Evolutionary conservation across 1,139 yeast species (phyloP).

Genomic region (Eremothecium sinecaudum): DNA sequence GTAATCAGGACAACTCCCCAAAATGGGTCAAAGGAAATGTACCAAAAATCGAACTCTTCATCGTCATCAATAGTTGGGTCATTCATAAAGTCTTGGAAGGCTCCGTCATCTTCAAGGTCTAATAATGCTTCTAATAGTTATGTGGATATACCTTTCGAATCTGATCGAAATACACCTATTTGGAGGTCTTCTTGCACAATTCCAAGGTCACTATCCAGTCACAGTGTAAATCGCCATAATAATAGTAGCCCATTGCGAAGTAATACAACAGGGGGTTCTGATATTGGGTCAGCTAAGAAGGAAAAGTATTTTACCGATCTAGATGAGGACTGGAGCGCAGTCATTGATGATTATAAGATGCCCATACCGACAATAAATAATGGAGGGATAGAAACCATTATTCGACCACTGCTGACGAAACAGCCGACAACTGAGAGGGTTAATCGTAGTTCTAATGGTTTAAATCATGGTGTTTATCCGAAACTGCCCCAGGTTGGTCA

Average conservation of each 20-base stretch:
- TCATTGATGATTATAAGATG: constrained; percentile 41
- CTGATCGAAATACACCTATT: constrained; percentile 6
- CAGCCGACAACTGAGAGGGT: constrained; percentile 24
- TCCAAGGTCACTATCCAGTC: constrained; percentile 7
- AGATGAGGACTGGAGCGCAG: constrained; percentile 93
- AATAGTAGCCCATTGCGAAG: constrained; percentile 11
- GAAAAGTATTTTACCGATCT: constrained; percentile 45
- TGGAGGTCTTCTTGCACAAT: constrained; percentile 4
- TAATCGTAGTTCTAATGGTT: constrained; percentile 32
- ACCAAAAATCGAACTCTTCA: constrained; percentile 10
- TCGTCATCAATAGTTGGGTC: constrained; percentile 11
- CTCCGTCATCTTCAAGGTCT: constrained; percentile 7
- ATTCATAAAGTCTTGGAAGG: constrained; percentile 10
- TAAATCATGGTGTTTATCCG: constrained; percentile 28
- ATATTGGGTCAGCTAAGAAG: constrained; percentile 18
- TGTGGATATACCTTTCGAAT: neutral
- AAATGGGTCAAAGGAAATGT: constrained; percentile 11
- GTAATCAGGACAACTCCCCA: constrained; percentile 11
- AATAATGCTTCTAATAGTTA: constrained; percentile 1
- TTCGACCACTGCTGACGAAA: constrained; percentile 11
- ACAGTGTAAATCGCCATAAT: constrained; percentile 7
- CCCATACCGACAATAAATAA: constrained; percentile 36
- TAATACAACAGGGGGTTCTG: constrained; percentile 10
- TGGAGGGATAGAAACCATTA: constrained; percentile 23
- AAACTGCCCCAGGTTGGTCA: constrained; percentile 26